Base-by-base conservation (phyloP, 2,329 filamentous ascomycete genomes). In the Fusarium palustre region DNA sequence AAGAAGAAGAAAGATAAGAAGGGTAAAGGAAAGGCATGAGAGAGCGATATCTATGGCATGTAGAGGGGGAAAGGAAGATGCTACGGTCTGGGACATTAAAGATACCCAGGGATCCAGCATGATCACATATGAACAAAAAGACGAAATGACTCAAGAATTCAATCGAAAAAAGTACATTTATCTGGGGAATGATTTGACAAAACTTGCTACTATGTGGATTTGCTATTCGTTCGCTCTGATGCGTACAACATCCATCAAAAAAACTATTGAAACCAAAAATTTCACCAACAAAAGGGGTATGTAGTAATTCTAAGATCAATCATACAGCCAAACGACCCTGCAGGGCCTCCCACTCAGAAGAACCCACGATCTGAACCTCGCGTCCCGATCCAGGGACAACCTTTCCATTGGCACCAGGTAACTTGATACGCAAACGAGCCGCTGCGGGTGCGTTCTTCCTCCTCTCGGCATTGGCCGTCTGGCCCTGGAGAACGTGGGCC, bases 321-420 rank as follows among this genome's bases (percentile, higher is more conserved):
- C 64, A 80, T 64, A 76, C 72, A 65, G 66, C 73, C 38, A 77
- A 63, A 28, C 77, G 73, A 45, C 81, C 84, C 75, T 86, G 84
- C 58, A 88, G 71, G 16, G 81, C 82, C 69, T 87, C 86, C 87
- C 86, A 88, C 76, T 87, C 85, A 54, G 79, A 77, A 20, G 83
- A 84, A 63, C 85, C 85, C 5, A 85, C 82, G 73, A 88, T 85
- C 68, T 84, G 82, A 49, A 88, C 83, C 16, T 82, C 77, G 20
- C 77, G 72, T 15, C 78, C 78, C 15, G 72, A 64, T 12, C 79
- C 81, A 7, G 77, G 68, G 49, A 82, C 75, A 61, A 78, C 71
- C 76, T 86, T 86, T 49, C 82, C 84, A 38, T 84, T 80, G 5
- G 65, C 58, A 13, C 80, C 83, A 8, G 85, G 84, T 47, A 88